These are phyloP conservation scores for Colletotrichum tofieldiae DNA, from an alignment of 2,329 filamentous ascomycete species.

Conservation along the genomic window DNA sequence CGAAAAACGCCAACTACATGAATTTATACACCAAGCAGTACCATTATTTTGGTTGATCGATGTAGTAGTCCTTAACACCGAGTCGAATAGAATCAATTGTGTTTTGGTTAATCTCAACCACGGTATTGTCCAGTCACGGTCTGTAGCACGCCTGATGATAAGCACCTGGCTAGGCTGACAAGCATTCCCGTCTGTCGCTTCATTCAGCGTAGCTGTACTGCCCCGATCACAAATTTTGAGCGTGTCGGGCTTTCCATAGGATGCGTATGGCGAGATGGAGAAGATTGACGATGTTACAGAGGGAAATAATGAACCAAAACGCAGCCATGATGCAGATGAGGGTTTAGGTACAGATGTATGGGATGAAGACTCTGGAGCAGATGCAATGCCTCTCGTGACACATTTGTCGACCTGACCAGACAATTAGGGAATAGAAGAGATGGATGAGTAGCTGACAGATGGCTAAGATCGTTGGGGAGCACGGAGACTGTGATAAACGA, in stretches of 20 bases:
- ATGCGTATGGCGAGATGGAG: conserved; percentile 4
- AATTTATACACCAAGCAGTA: not conserved
- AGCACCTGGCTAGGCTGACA: not conserved
- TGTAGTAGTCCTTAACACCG: not conserved
- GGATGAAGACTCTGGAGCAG: too few relatives aligned
- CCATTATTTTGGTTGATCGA: not conserved
- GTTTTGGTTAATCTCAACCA: too few relatives aligned
- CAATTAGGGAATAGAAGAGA: not conserved
- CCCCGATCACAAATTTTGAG: not conserved
- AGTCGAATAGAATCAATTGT: not conserved
- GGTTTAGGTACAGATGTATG: not conserved
- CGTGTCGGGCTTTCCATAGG: not conserved
- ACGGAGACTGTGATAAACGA: too few relatives aligned
- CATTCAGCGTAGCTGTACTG: not conserved
- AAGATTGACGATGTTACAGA: conserved; percentile 1
- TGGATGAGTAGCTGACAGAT: not conserved
- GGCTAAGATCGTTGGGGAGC: not conserved
- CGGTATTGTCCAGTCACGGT: not conserved
- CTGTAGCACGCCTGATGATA: not conserved
- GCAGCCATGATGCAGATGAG: not conserved
- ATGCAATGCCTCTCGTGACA: too few relatives aligned
- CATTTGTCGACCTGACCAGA: not conserved
- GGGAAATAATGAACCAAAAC: not conserved
- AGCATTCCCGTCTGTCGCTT: not conserved
- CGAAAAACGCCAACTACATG: not conserved